A percentile compares a stretch with the other conserved stretches of the same genome.
Conservation (phyloP, 257 asterid species). For the Jaltomata sinuosa region DNA sequence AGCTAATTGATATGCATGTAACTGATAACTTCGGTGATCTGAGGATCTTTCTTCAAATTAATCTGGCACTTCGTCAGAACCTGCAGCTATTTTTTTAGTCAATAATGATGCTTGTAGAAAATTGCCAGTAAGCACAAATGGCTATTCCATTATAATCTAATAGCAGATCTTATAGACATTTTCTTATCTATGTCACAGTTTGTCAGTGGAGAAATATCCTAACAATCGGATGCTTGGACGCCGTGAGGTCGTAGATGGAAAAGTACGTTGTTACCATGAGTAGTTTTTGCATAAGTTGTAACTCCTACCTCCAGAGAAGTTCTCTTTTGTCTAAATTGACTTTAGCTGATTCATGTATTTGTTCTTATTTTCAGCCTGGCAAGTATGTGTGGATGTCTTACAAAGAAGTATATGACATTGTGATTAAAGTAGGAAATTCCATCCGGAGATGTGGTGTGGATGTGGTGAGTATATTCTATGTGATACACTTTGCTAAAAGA, state of each 20-base stretch:
- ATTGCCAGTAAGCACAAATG: neutral
- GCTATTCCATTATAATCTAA: neutral
- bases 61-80: neutral
- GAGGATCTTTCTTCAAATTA: neutral
- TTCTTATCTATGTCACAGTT: conserved; percentile 30
- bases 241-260: conserved; percentile 63
- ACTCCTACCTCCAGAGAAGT: neutral
- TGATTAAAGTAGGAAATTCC: conserved; percentile 74
- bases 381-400: conserved; percentile 80
- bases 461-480: conserved; percentile 38
- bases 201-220: conserved; percentile 81
- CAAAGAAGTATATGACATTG: conserved; percentile 69
- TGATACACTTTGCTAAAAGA: neutral
- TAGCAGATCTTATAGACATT: neutral
- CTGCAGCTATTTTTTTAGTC: neutral
- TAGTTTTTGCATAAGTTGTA: conserved; percentile 11
- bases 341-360: conserved; percentile 1
- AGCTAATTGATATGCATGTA: neutral
- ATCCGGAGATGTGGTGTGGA: conserved; percentile 72
- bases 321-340: neutral
- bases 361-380: conserved; percentile 56
- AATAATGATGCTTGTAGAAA: neutral
- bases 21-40: neutral
- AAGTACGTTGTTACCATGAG: conserved; percentile 36
- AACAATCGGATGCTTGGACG: conserved; percentile 83